Evolutionary conservation across 768 basidiomycete genomes (phyloP), one percentile per base, ranked within the genome.

Genomic region (Neoboletus brunneissimus): DNA sequence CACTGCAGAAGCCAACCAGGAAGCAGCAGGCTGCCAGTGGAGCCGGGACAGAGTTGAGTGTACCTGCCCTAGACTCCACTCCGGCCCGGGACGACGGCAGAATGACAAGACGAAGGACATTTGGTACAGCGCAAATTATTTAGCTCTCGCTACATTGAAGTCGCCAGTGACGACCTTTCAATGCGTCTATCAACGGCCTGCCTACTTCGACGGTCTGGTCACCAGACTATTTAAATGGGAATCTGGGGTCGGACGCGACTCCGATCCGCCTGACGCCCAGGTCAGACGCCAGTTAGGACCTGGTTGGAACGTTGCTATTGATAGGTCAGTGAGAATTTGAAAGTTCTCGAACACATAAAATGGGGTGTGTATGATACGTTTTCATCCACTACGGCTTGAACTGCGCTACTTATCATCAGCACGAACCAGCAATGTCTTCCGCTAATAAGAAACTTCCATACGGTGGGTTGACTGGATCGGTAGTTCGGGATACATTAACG

Each of bases 401-500:
- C 20, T 9, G 4, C 12, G 16, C 11, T 18, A 20, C 29, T 38
- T 25, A 52, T 44, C 54, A 34, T 50, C 47, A 51, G 20, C 46
- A 23, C 48, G 5, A 42, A 22, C 34, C 35, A 40, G 25, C 53
- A 9, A 70, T 70, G 69, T 50, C 68, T 10, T 55, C 48, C 53
- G 29, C 50, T 3, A 72, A 53, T 3, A 72, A 53, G 62, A 72
- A 63, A 31, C 41, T 73, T 48, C 69, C 71, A 4, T 75, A 73
- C 43, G 72, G 74, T 75, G 58, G 64, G 71, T 53, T 18, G 38
- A 35, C 7, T 25, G 29, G 15, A 8, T 34, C 5, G 5, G 29
- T 37, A 15, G 46, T 13, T 48, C 13, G 27, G 25, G 37, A 22
- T 11, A n/a, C 11, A 10, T 54, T 40, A 7, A 57, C 46, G 42